Evolutionary conservation across 1,284 basidiomycete species (phyloP).

Genomic region (Binderoboletus segoi): DNA sequence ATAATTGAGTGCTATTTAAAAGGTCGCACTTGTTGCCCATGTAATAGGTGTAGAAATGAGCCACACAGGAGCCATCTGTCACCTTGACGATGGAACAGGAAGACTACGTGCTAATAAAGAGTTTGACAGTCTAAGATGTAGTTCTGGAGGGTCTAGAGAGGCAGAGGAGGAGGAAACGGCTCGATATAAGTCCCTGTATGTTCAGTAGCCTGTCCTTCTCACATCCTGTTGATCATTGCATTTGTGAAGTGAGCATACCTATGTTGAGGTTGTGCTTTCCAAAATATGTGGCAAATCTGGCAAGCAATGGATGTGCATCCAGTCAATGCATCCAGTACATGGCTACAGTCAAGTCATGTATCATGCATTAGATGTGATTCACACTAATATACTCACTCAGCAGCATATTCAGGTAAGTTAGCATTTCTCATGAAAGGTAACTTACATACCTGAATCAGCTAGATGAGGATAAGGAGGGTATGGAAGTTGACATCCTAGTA

Average conservation of each 20-base stretch:
- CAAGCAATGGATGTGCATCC: conserved; percentile 13
- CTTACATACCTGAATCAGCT: conserved; percentile 7
- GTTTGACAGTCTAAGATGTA: background rate
- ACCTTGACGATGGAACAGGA: conserved; percentile 36
- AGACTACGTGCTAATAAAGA: conserved; percentile 20
- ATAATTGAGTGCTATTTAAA: background rate
- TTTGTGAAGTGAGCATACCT: conserved; percentile 21
- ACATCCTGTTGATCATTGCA: background rate
- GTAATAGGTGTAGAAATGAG: conserved; percentile 8
- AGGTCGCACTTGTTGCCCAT: conserved; percentile 32
- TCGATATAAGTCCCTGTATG: conserved; percentile 19
- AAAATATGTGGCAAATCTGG: too few species aligned
- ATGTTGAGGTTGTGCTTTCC: conserved; percentile 14
- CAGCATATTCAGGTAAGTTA: conserved; percentile 14
- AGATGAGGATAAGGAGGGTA: background rate
- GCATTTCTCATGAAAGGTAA: background rate
- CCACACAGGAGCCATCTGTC: background rate
- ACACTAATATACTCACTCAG: conserved; percentile 6
- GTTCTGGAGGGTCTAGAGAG: background rate
- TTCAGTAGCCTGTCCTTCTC: background rate
- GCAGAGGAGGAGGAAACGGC: conserved; percentile 17
- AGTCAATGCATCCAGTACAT: conserved; percentile 16
- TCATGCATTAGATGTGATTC: conserved; percentile 28
- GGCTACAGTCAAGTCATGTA: conserved; percentile 32
- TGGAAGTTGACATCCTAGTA: background rate